Base-by-base conservation (phyloP, 257 asterid genomes). In the Solanum lycopersicoides region DNA sequence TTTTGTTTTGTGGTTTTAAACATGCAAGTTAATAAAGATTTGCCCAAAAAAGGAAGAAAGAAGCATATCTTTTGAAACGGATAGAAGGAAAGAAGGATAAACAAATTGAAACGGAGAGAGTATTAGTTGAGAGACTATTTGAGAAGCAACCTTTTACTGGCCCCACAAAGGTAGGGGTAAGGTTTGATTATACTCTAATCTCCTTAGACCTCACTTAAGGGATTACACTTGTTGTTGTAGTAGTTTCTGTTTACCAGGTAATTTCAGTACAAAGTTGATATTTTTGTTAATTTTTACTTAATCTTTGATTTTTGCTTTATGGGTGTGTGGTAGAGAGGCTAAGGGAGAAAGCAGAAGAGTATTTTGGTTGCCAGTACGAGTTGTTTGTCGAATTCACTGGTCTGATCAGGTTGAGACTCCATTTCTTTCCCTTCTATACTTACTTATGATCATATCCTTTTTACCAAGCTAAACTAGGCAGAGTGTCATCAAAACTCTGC, bases 371-470 rank as follows among this genome's bases (percentile, higher is more conserved):
- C 71, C 94, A 93, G 89, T 95, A 91, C 87, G 98, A 95, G 88
- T 89, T 97, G 92, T 92, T 94, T 87, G 93, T 97, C 85, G 99
- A 97, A 91, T 97, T 95, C 90, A 97, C 98, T 86, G 99, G 98
- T 47, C 93, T 95, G 76, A 93, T 96, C 79, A 96, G 98, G 98
- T 94, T 89, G 41, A 79, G 34, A 60, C 18, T 71, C 87, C 69
- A 30, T 65, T 76, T 12, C 71, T 59, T 74, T 83, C 28, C 34
- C 47, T 86, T 20, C 44, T 44, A 5, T 28, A 10, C 30, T 87
- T 75, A 15, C 28, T 34, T 42, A 44, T 42, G 85, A 80, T 80
- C 30, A 80, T 30, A 50, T 80, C 66, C 16, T 45, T 44, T 28
- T 79, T 9, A 79, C 3, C 10, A 8, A 44, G 32, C 59, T 50